Base-by-base conservation (phyloP, 1,139 yeast species). In the Protomyces inundatus region DNA sequence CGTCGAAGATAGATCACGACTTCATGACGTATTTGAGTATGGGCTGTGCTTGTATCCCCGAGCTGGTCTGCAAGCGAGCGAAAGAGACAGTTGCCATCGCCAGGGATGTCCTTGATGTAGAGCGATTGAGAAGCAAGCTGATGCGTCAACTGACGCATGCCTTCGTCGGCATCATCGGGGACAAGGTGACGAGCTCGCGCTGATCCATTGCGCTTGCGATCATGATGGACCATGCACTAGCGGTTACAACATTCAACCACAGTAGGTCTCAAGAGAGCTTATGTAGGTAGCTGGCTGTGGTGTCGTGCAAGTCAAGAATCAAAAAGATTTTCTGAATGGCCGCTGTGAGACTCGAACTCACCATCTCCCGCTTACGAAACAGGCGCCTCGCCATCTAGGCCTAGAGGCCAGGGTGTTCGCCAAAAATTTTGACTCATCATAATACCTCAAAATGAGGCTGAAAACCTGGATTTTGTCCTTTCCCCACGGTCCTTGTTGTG, bases 81-180 rank as follows among this genome's bases (percentile, higher is more conserved):
- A 66, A 77, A 77, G 36, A 77, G 68, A 66, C 80, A 77, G 70
- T 77, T 77, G 33, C 80, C 80, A 61, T 77, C 80, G 9, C 80
- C 80, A 23, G 70, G 70, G 46, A 76, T 77, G 9, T 74, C 70
- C 6, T 77, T 68, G 0, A 79, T 78, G 67, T 76, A 76, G 6
- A 77, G 70, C 1, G 76, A 77, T 37, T 76, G 70, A 14, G 70
- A 66, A 33, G 68, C 71, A 40, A 77, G 71, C 16, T 76, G 67
- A 0, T 79, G 62, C 45, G 34, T 40, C 23, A 58, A 48, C 14
- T 37, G 55, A 10, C 45, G 42, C 33, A 40, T 53, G 1, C 62
- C 62, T 14, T 37, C 30, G 42, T 58, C 62, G 4, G 56, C 52
- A 2, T n/a, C 62, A 52, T 58, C 62, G 32, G 45, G 12, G 23